Conservation (phyloP, 768 basidiomycete genomes). For the Naematelia encephala region DNA sequence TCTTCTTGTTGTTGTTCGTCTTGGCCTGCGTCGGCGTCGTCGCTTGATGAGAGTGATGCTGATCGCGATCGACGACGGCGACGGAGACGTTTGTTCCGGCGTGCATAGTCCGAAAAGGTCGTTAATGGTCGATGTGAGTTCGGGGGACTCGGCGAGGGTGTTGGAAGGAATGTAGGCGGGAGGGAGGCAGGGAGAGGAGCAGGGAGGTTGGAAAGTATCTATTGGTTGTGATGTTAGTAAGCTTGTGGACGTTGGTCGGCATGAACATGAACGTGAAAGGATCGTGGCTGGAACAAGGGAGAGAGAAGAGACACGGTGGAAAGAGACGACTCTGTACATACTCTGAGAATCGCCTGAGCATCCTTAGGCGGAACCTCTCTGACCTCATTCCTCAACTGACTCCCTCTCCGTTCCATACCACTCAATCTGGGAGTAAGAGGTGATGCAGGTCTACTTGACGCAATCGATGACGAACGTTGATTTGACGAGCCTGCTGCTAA, state of each 20-base stretch:
- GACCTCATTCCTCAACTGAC: constrained; percentile 25
- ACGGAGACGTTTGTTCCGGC: constrained; percentile 13
- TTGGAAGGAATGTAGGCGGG: constrained; percentile 39
- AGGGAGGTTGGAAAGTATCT: constrained; percentile 30
- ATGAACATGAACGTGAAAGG: constrained; percentile 1
- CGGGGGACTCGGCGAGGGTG: constrained; percentile 21
- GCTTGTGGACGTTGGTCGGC: no score
- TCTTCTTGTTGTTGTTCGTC: not conserved
- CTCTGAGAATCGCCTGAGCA: constrained; percentile 27
- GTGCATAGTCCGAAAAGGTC: constrained; percentile 9
- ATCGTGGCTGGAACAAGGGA: not conserved
- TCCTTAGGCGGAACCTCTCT: constrained; percentile 10
- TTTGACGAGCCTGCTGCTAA: not conserved
- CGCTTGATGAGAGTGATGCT: constrained; percentile 17
- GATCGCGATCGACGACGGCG: not conserved
- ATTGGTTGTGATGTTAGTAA: no score
- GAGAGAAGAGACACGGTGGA: not conserved
- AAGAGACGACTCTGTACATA: constrained; percentile 8
- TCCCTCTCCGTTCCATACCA: constrained; percentile 19
- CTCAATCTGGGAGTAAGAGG: constrained; percentile 15
- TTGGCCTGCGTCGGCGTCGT: constrained; percentile 2
- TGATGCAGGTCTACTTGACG: not conserved
- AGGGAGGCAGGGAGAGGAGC: constrained; percentile 34
- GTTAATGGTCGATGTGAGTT: constrained; percentile 6
- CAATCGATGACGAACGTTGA: not conserved